Evolutionary conservation across 345 rosid species (phyloP).

Genomic region (Geranium brycei): DNA sequence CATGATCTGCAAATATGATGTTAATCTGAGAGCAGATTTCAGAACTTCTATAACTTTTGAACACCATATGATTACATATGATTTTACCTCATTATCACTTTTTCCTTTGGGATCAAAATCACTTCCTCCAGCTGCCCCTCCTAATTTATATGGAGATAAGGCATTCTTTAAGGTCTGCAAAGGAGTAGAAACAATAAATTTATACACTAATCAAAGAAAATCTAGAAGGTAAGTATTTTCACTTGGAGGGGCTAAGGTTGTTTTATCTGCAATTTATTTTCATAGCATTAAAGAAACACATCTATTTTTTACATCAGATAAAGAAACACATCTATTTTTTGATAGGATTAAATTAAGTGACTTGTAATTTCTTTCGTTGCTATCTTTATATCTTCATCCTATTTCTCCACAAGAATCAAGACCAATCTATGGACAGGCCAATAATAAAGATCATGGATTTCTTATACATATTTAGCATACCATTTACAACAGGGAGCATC

Average conservation of each 20-base stretch:
- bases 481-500: too few species aligned
- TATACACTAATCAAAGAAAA: too few species aligned
- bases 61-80: not conserved
- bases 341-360: too few species aligned
- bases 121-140: conserved; percentile 99
- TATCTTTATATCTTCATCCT: not conserved
- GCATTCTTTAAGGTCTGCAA: conserved; percentile 86
- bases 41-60: not conserved
- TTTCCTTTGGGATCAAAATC: conserved; percentile 25
- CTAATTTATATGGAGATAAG: conserved; percentile 85
- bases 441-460: not conserved
- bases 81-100: not conserved
- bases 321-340: too few species aligned
- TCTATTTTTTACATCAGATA: not conserved
- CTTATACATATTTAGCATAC: not conserved
- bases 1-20: conserved; percentile 54
- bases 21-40: not conserved
- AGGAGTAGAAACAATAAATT: not conserved
- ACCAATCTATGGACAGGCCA: not conserved
- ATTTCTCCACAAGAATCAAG: not conserved
- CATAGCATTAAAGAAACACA: not conserved
- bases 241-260: not conserved
- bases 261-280: not conserved
- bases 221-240: not conserved
- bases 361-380: too few species aligned